Percentiles rank a stretch among this genome's conserved stretches.
Conservation (phyloP, 352 stramenopile genomes). For the Phytopythium cucurbitacearum region DNA sequence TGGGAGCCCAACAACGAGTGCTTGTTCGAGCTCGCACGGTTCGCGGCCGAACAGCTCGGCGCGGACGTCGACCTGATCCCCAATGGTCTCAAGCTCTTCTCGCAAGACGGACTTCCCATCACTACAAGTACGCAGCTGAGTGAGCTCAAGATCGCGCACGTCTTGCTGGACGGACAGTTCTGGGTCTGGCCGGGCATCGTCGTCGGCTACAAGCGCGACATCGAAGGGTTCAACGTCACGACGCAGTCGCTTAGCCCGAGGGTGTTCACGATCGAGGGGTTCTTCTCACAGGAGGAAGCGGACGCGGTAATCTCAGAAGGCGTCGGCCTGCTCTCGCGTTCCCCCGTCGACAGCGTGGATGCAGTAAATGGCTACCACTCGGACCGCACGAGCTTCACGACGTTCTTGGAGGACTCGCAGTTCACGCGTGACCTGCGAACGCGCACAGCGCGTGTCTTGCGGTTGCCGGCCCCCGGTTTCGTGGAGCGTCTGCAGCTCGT, state of each 20-base stretch:
- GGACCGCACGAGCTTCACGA: slow-evolving; percentile 66
- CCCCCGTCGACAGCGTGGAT: slow-evolving; percentile 51
- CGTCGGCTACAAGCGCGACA: slow-evolving; percentile 47
- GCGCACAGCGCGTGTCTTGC: slow-evolving; percentile 41
- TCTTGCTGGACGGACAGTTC: slow-evolving; percentile 65
- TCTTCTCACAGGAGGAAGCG: slow-evolving; percentile 56
- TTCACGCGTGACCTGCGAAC: slow-evolving; percentile 60
- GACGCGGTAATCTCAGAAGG: slow-evolving; percentile 50
- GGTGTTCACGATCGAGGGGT: slow-evolving; percentile 60
- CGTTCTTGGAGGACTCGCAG: slow-evolving; percentile 54
- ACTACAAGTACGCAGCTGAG: slow-evolving; percentile 29
- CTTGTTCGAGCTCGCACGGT: slow-evolving; percentile 37
- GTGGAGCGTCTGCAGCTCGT: slow-evolving; percentile 62
- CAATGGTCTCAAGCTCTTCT: slow-evolving; percentile 63
- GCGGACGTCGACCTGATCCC: slow-evolving; percentile 35
- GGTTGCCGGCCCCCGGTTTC: slow-evolving; percentile 44
- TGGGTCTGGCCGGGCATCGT: slow-evolving; percentile 75
- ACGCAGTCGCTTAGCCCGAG: slow-evolving; percentile 57
- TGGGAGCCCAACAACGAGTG: slow-evolving; percentile 32
- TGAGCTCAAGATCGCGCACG: slow-evolving; percentile 44
- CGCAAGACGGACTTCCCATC: slow-evolving; percentile 43
- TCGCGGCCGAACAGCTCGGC: slow-evolving; percentile 31
- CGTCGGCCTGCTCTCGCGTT: slow-evolving; percentile 40
- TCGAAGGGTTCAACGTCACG: slow-evolving; percentile 52
- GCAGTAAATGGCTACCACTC: slow-evolving; percentile 52